A percentile compares a stretch with the other conserved stretches of the same genome.
These are phyloP conservation scores for Prunus mume DNA, from an alignment of 306 rosid genomes.

Conservation along the genomic window DNA sequence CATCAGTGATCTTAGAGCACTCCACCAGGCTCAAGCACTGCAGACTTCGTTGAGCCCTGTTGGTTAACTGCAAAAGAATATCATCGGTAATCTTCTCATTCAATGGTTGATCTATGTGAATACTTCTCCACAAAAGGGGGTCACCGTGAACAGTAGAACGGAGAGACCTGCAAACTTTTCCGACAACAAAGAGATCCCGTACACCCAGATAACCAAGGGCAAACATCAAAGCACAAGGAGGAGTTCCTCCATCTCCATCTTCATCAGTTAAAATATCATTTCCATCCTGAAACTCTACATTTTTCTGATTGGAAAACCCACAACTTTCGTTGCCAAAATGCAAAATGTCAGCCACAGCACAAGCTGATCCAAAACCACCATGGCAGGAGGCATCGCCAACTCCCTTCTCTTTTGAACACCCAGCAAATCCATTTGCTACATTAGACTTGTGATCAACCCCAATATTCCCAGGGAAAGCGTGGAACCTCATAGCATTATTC, in stretches of 20 bases:
- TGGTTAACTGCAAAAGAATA: constrained; percentile 58
- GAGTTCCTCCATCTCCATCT: constrained; percentile 46
- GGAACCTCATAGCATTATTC: constrained; percentile 62
- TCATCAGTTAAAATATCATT: constrained; percentile 20
- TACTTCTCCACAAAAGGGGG: constrained; percentile 71
- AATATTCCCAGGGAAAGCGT: constrained; percentile 35
- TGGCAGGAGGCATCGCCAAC: constrained; percentile 31
- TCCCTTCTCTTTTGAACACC: constrained; percentile 28
- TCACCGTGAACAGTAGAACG: constrained; percentile 51
- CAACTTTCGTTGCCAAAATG: constrained; percentile 17
- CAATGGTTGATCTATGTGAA: constrained; percentile 70
- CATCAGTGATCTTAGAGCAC: constrained; percentile 83
- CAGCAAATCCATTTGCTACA: constrained; percentile 27
- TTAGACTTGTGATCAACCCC: constrained; percentile 29
- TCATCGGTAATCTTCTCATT: constrained; percentile 88
- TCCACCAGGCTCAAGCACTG: constrained; percentile 76
- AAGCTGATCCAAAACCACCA: constrained; percentile 35
- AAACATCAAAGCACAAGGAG: constrained; percentile 51
- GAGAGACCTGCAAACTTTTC: constrained; percentile 63
- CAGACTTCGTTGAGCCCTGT: constrained; percentile 70
- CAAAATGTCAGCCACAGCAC: constrained; percentile 21
- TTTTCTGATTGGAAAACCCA: constrained; percentile 19
- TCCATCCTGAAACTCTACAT: constrained; percentile 19
- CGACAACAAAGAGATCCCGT: constrained; percentile 68
- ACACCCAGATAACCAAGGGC: constrained; percentile 58